Percentiles rank a stretch among this genome's conserved stretches.
phyloP scores from a whole-genome alignment of 306 rosid species.

The Echinosophora koreensis region DNA sequence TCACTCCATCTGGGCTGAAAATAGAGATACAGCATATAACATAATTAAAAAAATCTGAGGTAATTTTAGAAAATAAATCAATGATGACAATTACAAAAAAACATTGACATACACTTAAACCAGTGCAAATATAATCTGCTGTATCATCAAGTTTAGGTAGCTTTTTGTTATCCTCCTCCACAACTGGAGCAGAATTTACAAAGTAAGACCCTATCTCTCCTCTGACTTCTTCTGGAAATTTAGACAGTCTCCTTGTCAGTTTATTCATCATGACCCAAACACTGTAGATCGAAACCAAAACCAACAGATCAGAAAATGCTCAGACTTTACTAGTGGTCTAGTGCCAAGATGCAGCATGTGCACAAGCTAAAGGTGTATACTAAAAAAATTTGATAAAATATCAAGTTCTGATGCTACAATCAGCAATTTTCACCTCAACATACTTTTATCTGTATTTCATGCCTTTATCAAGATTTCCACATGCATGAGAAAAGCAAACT shows the following conservation, averaged over 20 bases:
- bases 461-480: slow-evolving; percentile 2
- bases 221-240: slow-evolving; percentile 89
- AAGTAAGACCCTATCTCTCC: slow-evolving; percentile 80
- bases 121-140: slow-evolving; percentile 68
- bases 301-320: slow-evolving; percentile 31
- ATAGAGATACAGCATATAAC: background rate
- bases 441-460: background rate
- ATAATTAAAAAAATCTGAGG: slow-evolving; percentile 29
- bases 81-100: slow-evolving; percentile 11
- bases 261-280: slow-evolving; percentile 99
- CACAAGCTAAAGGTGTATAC: background rate
- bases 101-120: slow-evolving; percentile 73
- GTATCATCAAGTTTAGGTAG: slow-evolving; percentile 76
- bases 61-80: slow-evolving; percentile 2
- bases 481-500: slow-evolving; percentile 31
- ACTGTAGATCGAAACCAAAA: slow-evolving; percentile 63
- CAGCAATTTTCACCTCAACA: background rate
- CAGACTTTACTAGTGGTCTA: slow-evolving; percentile 9
- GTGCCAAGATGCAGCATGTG: slow-evolving; percentile 26
- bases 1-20: slow-evolving; percentile 96
- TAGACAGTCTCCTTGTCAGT: slow-evolving; percentile 84
- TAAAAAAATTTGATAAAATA: background rate
- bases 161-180: slow-evolving; percentile 85
- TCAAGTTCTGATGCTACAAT: background rate
- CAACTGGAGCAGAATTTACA: slow-evolving; percentile 69